phyloP scores from a whole-genome alignment of 2,329 filamentous ascomycete species.

The Aspergillus neoniger region DNA sequence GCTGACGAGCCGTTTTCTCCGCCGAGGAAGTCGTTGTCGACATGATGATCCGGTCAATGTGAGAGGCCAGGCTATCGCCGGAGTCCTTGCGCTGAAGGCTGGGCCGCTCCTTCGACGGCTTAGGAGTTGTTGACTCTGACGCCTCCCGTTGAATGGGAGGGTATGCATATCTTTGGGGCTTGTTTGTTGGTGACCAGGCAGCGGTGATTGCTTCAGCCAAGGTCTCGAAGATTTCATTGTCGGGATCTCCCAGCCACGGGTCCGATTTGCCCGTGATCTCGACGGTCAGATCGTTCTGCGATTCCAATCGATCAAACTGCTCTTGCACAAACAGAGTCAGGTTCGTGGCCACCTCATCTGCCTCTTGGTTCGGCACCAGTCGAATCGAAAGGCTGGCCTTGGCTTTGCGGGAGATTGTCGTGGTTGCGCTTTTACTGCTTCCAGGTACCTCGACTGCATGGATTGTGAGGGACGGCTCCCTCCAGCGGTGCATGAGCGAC shows the following conservation, averaged over 20 bases:
- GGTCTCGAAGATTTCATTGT: conserved; percentile 86
- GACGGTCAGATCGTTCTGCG: conserved; percentile 77
- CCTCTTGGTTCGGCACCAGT: conserved; percentile 89
- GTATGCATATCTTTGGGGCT: conserved; percentile 37
- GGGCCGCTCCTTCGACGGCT: conserved; percentile 15
- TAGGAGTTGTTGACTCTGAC: conserved; percentile 16
- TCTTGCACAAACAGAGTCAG: conserved; percentile 68
- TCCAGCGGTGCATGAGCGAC: conserved; percentile 90
- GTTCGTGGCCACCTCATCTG: conserved; percentile 70
- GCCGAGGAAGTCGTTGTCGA: conserved; percentile 40
- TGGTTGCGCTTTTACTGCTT: conserved; percentile 78
- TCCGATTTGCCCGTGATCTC: conserved; percentile 92
- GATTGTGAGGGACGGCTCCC: conserved; percentile 90
- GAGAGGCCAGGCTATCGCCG: conserved; percentile 42
- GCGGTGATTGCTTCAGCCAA: conserved; percentile 82
- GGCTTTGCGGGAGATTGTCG: conserved; percentile 81
- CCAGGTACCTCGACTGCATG: conserved; percentile 86
- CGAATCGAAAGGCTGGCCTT: conserved; percentile 87
- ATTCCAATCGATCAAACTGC: conserved; percentile 73
- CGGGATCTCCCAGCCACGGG: conserved; percentile 91
- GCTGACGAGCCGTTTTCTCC: conserved; percentile 31
- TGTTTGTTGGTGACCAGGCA: conserved; percentile 66
- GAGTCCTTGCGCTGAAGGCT: conserved; percentile 38
- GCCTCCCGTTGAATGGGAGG: conserved; percentile 29
- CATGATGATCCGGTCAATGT: conserved; percentile 42